Base-by-base conservation (phyloP, 805 yeast genomes). In the Yarrowia yakushimensis region DNA sequence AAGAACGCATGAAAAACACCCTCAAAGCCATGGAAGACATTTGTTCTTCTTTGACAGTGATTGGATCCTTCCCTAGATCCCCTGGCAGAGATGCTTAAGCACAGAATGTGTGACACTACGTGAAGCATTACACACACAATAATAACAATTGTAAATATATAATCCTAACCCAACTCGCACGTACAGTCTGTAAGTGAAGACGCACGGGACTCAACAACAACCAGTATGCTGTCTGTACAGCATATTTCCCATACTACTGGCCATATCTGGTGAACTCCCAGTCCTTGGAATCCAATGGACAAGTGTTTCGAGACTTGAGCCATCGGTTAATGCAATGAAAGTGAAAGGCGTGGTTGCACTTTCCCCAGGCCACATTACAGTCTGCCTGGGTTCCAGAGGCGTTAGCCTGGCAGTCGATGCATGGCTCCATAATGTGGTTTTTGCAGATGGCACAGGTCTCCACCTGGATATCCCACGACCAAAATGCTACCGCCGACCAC, bases 401-500 rank as follows among this genome's bases (percentile, higher is more conserved):
- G 48, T 84, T 85, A 27, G 96, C 96, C 73, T 90, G 97, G 73
- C 99, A 94, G 73, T 92, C 98, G 67, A 94, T 77, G 66, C 99
- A 94, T 17, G 94, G 94, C 71, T 94, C 99, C 99, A 94, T 94
- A 68, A 94, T 82, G 75, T 93, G 97, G 75, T 93, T 94, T 72
- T 98, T 83, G 81, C 99, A 94, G 73, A 94, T 94, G 39, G 99
- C 98, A 79, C 99, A 94, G 62, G 90, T 90, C 67, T 96, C 99
- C 62, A 90, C 93, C 34, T 85, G 93, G 65, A 90, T 88, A 76
- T 90, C 97, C 99, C 99, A 94, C 0, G 97, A 90, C 99, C 99
- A 94, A 73, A 94, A 90, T n/a, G 98, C 98, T 54, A 94, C 99
- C 0, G 98, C 98, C 13, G 97, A 91, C 98, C 99, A 93, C 78